A percentile compares a stretch with the other conserved stretches of the same genome.
These are phyloP conservation scores for Sanghuangporus baumii DNA, from an alignment of 1,284 basidiomycete species.

Conservation along the genomic window DNA sequence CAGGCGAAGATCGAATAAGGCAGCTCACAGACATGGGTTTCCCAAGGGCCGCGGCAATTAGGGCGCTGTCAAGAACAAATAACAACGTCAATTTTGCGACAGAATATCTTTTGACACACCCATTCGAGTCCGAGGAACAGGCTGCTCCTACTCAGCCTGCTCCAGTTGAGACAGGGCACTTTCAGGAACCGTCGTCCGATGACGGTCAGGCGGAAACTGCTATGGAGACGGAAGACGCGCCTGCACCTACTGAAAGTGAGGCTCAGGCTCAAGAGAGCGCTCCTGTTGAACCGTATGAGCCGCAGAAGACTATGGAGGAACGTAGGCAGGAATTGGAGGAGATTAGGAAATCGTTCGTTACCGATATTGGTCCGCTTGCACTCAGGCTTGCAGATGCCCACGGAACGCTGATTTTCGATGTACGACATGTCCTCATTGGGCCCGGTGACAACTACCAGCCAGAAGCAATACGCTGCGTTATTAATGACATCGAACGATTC, in stretches of 20 bases:
- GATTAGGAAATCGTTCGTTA: constrained; percentile 62
- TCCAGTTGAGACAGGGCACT: constrained; percentile 19
- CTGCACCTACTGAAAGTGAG: constrained; percentile 5
- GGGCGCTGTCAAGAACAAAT: constrained; percentile 76
- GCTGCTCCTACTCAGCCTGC: constrained; percentile 37
- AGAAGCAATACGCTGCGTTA: constrained; percentile 56
- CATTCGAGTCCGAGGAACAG: constrained; percentile 65
- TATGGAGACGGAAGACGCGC: constrained; percentile 17
- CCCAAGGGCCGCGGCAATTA: constrained; percentile 76
- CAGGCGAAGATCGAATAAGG: constrained; percentile 73
- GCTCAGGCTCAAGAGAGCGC: constrained; percentile 16
- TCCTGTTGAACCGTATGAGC: constrained; percentile 20
- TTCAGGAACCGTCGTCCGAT: constrained; percentile 26
- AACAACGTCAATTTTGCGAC: constrained; percentile 91
- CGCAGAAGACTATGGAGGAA: constrained; percentile 39
- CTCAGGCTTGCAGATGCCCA: constrained; percentile 83
- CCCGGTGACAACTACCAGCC: constrained; percentile 53
- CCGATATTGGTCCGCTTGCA: constrained; percentile 61
- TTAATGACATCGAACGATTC: constrained; percentile 70
- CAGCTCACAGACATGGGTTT: constrained; percentile 98
- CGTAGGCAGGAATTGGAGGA: constrained; percentile 61
- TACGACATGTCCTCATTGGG: constrained; percentile 75
- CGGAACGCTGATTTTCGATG: constrained; percentile 84
- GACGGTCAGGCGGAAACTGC: constrained; percentile 23
- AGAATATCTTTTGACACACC: constrained; percentile 81